Evolutionary conservation across 2,329 filamentous ascomycete species (phyloP).

Genomic region (Xylaria sp.): DNA sequence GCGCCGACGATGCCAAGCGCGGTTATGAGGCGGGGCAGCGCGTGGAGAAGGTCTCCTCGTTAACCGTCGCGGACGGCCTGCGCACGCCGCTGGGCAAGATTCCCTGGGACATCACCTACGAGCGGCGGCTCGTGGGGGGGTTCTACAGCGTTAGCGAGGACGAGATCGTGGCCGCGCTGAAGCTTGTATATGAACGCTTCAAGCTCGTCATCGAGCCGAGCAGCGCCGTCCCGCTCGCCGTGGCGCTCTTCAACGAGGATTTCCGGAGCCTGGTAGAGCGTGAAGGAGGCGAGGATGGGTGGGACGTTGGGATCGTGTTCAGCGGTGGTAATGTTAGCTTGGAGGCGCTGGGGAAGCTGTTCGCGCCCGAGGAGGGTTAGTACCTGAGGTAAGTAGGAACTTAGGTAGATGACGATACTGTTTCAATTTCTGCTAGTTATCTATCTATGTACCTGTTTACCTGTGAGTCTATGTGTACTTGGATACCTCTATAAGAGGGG

Average conservation of each 20-base stretch:
- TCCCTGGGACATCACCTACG: slow-evolving; percentile 79
- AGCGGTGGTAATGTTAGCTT: slow-evolving; percentile 66
- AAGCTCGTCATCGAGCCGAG: slow-evolving; percentile 93
- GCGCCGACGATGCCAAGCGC: slow-evolving; percentile 80
- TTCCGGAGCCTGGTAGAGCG: slow-evolving; percentile 73
- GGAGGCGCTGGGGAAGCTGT: slow-evolving; percentile 59
- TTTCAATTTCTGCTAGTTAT: neutral
- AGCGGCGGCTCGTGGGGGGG: slow-evolving; percentile 70
- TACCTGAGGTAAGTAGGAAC: neutral
- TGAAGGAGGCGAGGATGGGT: slow-evolving; percentile 74
- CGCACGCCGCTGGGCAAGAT: slow-evolving; percentile 78
- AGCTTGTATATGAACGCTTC: slow-evolving; percentile 81
- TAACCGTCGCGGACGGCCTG: slow-evolving; percentile 89
- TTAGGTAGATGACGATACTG: neutral
- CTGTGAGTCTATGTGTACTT: too few relatives aligned
- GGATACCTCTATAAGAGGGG: too few relatives aligned
- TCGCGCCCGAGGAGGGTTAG: slow-evolving; percentile 40
- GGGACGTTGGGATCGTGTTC: slow-evolving; percentile 69
- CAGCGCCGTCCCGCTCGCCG: slow-evolving; percentile 82
- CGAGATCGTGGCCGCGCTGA: slow-evolving; percentile 78
- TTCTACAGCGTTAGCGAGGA: slow-evolving; percentile 79
- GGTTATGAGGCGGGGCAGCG: slow-evolving; percentile 69
- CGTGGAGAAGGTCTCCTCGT: slow-evolving; percentile 70
- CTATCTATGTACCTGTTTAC: too few relatives aligned
- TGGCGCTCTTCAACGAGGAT: slow-evolving; percentile 83